A percentile compares a stretch with the other conserved stretches of the same genome.
Evolutionary conservation across 1,139 yeast species (phyloP).

Genomic region (Pneumocystis canis): DNA sequence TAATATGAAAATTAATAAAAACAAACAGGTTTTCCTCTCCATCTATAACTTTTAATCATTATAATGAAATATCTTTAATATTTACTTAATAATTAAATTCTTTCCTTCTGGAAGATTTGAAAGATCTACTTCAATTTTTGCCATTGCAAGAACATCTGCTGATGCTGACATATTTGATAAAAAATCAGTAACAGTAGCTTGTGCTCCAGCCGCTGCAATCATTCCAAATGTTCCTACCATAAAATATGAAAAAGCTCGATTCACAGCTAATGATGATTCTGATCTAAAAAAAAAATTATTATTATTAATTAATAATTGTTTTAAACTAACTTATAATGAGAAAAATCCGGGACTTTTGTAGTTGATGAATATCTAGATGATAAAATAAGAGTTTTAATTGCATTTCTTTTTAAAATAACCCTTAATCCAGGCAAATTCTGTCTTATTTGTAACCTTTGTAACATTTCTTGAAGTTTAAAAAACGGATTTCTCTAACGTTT

Average conservation of each 20-base stretch:
- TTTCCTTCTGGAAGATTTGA: slow-evolving; percentile 93
- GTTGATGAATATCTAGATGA: not conserved
- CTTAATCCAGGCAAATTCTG: not conserved
- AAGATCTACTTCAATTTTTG: slow-evolving; percentile 94
- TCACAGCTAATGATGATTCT: slow-evolving; percentile 31
- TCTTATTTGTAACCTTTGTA: not conserved
- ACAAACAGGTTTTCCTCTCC: not conserved
- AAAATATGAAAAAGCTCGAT: slow-evolving; percentile 84
- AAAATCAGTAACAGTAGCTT: slow-evolving; percentile 81
- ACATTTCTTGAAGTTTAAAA: not conserved
- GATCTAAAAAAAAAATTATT: slow-evolving; percentile 3
- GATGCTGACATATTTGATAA: slow-evolving; percentile 91
- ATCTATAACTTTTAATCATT: not conserved
- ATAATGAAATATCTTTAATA: too few species aligned
- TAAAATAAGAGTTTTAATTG: not conserved
- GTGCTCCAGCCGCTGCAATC: slow-evolving; percentile 90
- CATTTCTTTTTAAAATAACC: not conserved
- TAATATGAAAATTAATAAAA: slow-evolving; percentile 13
- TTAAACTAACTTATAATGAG: slow-evolving; percentile 9
- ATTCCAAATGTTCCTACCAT: slow-evolving; percentile 97
- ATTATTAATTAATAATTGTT: not conserved
- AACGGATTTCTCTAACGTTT: not conserved
- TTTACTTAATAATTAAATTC: slow-evolving; percentile 73
- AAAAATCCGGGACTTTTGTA: slow-evolving; percentile 12
- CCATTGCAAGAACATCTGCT: slow-evolving; percentile 98